Evolutionary conservation across 2,329 filamentous ascomycete species (phyloP), one percentile per base, ranked within the genome.

Genomic region (Huntiella decipiens): DNA sequence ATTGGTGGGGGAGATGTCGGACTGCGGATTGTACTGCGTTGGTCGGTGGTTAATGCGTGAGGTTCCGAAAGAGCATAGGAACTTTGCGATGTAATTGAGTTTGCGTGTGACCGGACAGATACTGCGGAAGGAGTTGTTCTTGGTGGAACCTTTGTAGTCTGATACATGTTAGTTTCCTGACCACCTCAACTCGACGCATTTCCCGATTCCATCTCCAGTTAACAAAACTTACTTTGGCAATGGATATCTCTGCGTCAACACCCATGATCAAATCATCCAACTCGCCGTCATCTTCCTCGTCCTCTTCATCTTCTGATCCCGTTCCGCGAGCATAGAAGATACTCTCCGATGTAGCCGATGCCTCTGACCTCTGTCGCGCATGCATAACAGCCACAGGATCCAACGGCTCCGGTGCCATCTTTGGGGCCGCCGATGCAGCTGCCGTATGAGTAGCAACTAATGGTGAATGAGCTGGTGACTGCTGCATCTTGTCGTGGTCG

Each of bases 221-320:
- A 8, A 28, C 6, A 28, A 7, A 28, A 28, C 22, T 28, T 10
- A 28, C 22, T 7, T 28, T 28, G 22, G 22, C 22, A 28, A 28
- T 28, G 5, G 22, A 22, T 8, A 17, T 16, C 16, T 16, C 11
- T 17, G 37, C 37, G 22, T 42, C 39, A 11, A 19, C 19, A 2
- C 43, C 35, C 22, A 38, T n/a, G 11, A 44, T 38, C 17, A 45
- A 17, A 13, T 45, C 37, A 6, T 45, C 43, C 19, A 43, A 15
- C 5, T 43, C 41, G 4, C 19, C 35, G 3, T 45, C 34, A 32
- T 32, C 22, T 11, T 45, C 35, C 8, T n/a, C 16, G 17, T 43
- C 31, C 40, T 33, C 28, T 16, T 43, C 40, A n/a, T 32, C 28
- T 5, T 43, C 31, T 4, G 28, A 34, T 11, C 28, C 31, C 2